Conservation (phyloP, 2,329 filamentous ascomycete genomes). For the Herpomyces periplanetae region DNA sequence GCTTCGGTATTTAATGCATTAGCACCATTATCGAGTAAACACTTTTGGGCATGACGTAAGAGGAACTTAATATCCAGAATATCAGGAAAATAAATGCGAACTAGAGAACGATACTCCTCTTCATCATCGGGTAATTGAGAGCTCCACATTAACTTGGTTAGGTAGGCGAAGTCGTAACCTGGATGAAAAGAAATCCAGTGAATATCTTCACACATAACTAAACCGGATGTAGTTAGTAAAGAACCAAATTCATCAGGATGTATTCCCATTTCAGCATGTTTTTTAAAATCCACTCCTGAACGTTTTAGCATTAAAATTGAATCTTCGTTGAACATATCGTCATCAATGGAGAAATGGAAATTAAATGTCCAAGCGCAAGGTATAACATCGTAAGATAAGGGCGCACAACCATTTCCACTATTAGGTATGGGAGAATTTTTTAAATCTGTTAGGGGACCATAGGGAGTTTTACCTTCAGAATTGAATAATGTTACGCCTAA, state of each 20-base stretch:
- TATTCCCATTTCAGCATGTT: slow-evolving; percentile 55
- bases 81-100: slow-evolving; percentile 68
- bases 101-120: slow-evolving; percentile 46
- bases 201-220: slow-evolving; percentile 53
- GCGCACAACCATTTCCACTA: slow-evolving; percentile 17
- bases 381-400: too few relatives aligned
- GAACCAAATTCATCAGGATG: slow-evolving; percentile 60
- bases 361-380: slow-evolving; percentile 97
- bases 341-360: slow-evolving; percentile 70
- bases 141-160: slow-evolving; percentile 68
- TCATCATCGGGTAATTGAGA: slow-evolving; percentile 55
- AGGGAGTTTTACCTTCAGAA: slow-evolving; percentile 46
- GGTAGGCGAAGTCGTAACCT: slow-evolving; percentile 87
- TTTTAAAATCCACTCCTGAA: slow-evolving; percentile 62
- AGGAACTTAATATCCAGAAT: slow-evolving; percentile 91
- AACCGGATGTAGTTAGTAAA: slow-evolving; percentile 55
- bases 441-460: slow-evolving; percentile 11
- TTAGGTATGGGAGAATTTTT: slow-evolving; percentile 12
- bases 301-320: slow-evolving; percentile 67
- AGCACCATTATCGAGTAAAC: slow-evolving; percentile 11
- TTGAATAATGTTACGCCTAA: slow-evolving; percentile 80
- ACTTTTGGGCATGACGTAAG: slow-evolving; percentile 41
- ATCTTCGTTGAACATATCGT: slow-evolving; percentile 90
- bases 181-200: slow-evolving; percentile 94
- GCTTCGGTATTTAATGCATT: slow-evolving; percentile 16